Percentiles rank a stretch among this genome's conserved stretches.
phyloP scores from a whole-genome alignment of 2,329 filamentous ascomycete genomes.

The Ciborinia camelliae region DNA sequence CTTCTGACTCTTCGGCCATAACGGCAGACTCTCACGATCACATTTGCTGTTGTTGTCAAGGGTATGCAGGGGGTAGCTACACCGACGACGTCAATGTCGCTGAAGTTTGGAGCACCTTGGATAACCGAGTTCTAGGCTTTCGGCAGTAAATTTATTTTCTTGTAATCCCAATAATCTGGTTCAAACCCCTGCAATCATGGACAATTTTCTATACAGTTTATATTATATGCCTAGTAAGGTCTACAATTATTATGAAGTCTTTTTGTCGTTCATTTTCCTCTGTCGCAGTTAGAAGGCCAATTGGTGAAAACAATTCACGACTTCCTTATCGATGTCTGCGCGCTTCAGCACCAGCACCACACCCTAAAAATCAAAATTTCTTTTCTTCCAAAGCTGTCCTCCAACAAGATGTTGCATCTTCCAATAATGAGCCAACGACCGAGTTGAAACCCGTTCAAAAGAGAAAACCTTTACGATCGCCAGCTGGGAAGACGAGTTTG shows the following conservation, averaged over 20 bases:
- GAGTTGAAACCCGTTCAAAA: slow-evolving; percentile 26
- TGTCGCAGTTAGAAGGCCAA: slow-evolving; percentile 22
- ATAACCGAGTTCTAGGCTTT: slow-evolving; percentile 20
- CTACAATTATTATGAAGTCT: slow-evolving; percentile 27
- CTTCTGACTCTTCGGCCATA: slow-evolving; percentile 36
- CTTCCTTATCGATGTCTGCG: slow-evolving; percentile 30
- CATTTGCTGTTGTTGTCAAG: slow-evolving; percentile 33
- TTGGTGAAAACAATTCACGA: slow-evolving; percentile 24
- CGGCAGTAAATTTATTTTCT: slow-evolving; percentile 14
- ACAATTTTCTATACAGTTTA: background rate
- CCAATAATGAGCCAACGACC: background rate
- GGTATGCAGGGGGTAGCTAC: slow-evolving; percentile 23
- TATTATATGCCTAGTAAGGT: background rate
- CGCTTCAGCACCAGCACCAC: slow-evolving; percentile 40
- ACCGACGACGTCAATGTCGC: slow-evolving; percentile 29
- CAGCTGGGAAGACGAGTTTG: slow-evolving; percentile 67
- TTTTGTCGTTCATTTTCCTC: slow-evolving; percentile 27
- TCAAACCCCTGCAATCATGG: slow-evolving; percentile 8
- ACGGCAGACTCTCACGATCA: slow-evolving; percentile 33
- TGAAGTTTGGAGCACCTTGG: slow-evolving; percentile 27
- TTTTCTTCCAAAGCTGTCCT: slow-evolving; percentile 63
- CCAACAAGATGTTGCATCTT: slow-evolving; percentile 37
- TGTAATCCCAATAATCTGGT: background rate
- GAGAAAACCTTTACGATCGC: slow-evolving; percentile 48
- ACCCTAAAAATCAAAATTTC: slow-evolving; percentile 56